phyloP scores from a whole-genome alignment of 2,329 filamentous ascomycete genomes.

The Mariannaea elegans region DNA sequence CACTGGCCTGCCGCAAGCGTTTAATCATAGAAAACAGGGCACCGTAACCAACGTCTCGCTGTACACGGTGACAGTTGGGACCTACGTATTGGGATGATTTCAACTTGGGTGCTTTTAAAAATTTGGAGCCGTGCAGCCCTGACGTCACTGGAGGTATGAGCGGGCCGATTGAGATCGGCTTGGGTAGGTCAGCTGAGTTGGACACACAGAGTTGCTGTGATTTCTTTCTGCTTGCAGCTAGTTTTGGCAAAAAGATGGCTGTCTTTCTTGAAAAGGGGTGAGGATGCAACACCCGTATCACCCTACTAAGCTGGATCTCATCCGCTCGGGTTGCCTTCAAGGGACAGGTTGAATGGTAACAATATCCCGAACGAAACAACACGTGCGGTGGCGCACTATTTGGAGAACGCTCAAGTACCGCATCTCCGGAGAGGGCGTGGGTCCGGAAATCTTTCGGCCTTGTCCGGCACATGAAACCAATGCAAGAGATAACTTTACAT shows the following conservation, averaged over 20 bases:
- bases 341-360: neutral
- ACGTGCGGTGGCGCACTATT: slow-evolving; percentile 12
- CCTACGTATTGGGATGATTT: slow-evolving; percentile 7
- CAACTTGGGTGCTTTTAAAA: slow-evolving; percentile 16
- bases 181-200: neutral
- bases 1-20: slow-evolving; percentile 13
- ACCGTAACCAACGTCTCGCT: slow-evolving; percentile 22
- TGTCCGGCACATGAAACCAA: slow-evolving; percentile 19
- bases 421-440: slow-evolving; percentile 16
- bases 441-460: slow-evolving; percentile 28
- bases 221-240: neutral
- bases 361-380: slow-evolving; percentile 1
- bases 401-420: slow-evolving; percentile 14
- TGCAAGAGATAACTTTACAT: neutral
- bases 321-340: slow-evolving; percentile 25
- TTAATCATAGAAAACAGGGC: slow-evolving; percentile 6
- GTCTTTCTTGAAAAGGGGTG: neutral
- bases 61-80: slow-evolving; percentile 20
- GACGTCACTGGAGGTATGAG: slow-evolving; percentile 30
- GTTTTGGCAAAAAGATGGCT: neutral
- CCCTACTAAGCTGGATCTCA: neutral
- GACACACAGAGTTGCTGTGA: neutral
- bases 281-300: too few species aligned
- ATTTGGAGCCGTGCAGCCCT: slow-evolving; percentile 12
- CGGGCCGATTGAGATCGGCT: slow-evolving; percentile 28